Percentiles rank a stretch among this genome's conserved stretches.
Evolutionary conservation across 2,329 filamentous ascomycete genomes (phyloP).

Genomic region (Colletotrichum melonis): DNA sequence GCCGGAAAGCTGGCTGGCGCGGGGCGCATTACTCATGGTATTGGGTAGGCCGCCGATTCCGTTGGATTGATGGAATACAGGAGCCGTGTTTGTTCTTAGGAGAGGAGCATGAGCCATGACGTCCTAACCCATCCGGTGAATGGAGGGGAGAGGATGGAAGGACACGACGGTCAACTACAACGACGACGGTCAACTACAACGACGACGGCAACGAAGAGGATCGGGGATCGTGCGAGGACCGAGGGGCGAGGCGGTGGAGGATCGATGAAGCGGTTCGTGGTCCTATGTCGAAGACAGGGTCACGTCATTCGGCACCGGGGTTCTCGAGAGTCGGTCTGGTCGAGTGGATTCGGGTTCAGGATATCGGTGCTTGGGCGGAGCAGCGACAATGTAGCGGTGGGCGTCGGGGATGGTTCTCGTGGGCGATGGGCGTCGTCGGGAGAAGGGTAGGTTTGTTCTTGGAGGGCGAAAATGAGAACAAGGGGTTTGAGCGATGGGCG

Average conservation of each 20-base stretch:
- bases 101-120: conserved; percentile 71
- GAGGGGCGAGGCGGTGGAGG: conserved; percentile 6
- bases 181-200: background rate
- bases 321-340: conserved; percentile 22
- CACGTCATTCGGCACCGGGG: conserved; percentile 31
- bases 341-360: conserved; percentile 3
- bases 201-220: background rate
- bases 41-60: conserved; percentile 57
- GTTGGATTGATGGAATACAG: conserved; percentile 63
- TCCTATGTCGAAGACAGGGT: conserved; percentile 19
- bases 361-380: conserved; percentile 17
- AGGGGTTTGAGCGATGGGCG: conserved; percentile 3
- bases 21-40: conserved; percentile 64
- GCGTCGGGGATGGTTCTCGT: conserved; percentile 8
- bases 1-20: conserved; percentile 72
- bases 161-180: background rate
- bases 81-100: conserved; percentile 68
- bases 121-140: conserved; percentile 55
- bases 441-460: conserved; percentile 3
- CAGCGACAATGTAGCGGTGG: conserved; percentile 28
- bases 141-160: conserved; percentile 16
- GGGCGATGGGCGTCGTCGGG: conserved; percentile 21
- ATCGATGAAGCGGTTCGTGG: conserved; percentile 25
- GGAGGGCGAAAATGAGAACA: background rate
- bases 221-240: conserved; percentile 14